Evolutionary conservation across 257 asterid genomes (phyloP), one percentile per base, ranked within the genome.

Genomic region (Lantana camara): DNA sequence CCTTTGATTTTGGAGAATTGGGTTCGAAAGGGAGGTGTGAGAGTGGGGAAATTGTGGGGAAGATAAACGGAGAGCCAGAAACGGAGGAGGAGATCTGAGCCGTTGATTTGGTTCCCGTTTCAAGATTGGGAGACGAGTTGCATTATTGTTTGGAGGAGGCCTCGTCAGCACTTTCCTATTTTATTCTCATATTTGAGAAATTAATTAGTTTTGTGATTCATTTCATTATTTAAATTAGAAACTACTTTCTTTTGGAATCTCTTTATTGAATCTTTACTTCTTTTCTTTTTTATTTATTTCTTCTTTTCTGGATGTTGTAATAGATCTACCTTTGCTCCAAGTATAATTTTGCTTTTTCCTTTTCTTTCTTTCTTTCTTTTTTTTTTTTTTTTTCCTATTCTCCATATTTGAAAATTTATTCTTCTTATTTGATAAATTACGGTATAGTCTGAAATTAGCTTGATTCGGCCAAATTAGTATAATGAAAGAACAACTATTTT

Each of bases 1-100:
- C 34, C 58, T 53, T 19, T 16, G 30, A 24, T 14, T 12, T 11
- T 15, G 59, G n/a, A 16, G 35, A 41, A 32, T 32, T 27, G 17
- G 20, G 37, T 11, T 30, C 16, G 23, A 10, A 2, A 13, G 38
- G 48, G 52, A 23, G 15, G 21, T 29, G 44, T 17, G 14, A 32
- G 68, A 16, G 54, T 38, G 53, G 73, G 61, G 67, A 50, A 77
- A 74, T 47, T 64, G 77, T 48, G 59, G 84, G 81, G 76, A 74
- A 77, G 81, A 87, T 80, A 82, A 73, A 84, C 47, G 55, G 81
- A 60, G 75, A 69, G 82, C 85, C 95, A 68, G 77, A 47, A 79
- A 80, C 34, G 16, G 71, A 60, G 88, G 90, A 82, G 73, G 38
- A 67, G 53, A 80, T 84, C 84, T 71, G 56, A 72, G 44, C 95